A percentile compares a stretch with the other conserved stretches of the same genome.
phyloP scores from a whole-genome alignment of 2,329 filamentous ascomycete species.

The Penicillium sp. region DNA sequence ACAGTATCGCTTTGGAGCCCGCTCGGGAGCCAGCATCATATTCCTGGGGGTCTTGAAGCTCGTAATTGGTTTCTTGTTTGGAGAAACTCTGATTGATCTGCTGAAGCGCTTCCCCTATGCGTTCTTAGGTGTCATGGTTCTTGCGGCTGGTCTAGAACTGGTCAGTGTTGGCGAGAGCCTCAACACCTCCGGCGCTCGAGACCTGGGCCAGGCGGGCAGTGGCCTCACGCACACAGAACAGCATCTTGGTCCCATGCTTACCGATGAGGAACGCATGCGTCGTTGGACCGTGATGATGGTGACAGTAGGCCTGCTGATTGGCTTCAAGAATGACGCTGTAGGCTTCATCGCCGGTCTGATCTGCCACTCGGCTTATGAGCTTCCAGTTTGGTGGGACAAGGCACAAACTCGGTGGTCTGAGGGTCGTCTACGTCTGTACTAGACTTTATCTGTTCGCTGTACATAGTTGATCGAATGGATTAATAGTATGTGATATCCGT shows the following conservation, averaged over 20 bases:
- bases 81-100: conserved; percentile 64
- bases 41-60: conserved; percentile 72
- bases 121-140: conserved; percentile 78
- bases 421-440: conserved; percentile 28
- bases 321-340: conserved; percentile 83
- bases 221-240: conserved; percentile 35
- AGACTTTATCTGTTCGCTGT: too few species aligned
- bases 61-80: conserved; percentile 66
- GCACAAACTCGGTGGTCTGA: conserved; percentile 24
- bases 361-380: conserved; percentile 64
- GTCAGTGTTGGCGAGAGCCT: conserved; percentile 77
- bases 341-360: conserved; percentile 78
- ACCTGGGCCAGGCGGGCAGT: conserved; percentile 42
- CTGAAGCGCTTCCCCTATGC: conserved; percentile 67
- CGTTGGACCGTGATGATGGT: conserved; percentile 87
- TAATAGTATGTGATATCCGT: too few species aligned
- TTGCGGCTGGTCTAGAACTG: conserved; percentile 82
- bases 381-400: conserved; percentile 29
- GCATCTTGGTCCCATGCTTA: conserved; percentile 38
- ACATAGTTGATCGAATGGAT: too few species aligned
- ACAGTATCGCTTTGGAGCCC: conserved; percentile 84
- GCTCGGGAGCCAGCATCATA: conserved; percentile 77
- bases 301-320: conserved; percentile 73
- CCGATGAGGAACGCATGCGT: conserved; percentile 63
- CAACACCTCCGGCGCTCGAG: conserved; percentile 64